Evolutionary conservation across 2,329 filamentous ascomycete genomes (phyloP), one percentile per base, ranked within the genome.

Genomic region (Clarireedia sp.): DNA sequence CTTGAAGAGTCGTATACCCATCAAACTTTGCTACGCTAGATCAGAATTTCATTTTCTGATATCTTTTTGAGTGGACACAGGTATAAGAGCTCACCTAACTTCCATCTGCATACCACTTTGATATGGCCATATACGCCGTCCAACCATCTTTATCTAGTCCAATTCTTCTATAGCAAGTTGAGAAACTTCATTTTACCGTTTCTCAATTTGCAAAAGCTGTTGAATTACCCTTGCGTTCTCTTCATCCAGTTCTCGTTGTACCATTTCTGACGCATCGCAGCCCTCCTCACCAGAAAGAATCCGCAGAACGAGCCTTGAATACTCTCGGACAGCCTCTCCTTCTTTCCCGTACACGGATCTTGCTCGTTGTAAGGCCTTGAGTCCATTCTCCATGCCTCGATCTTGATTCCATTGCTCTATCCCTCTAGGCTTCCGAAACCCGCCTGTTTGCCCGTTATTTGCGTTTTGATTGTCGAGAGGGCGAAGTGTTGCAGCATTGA

Each of bases 271-370:
- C 7, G 71, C 66, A 24, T 74, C 69, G 3, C 53, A 48, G 2
- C 54, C 59, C 2, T 60, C 50, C 14, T 64, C 65, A 9, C 63
- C 59, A 8, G 69, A 69, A 21, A 82, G 70, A 36, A 82, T 68
- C 55, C 76, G 72, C 48, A 77, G 63, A 17, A 85, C 74, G 21
- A 85, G 70, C 58, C 80, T 78, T 47, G 76, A 78, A 63, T 82
- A 86, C 67, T 85, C 82, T 51, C 78, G 72, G 29, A 86, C 72
- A 4, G 74, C 82, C 61, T 84, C 80, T 29, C 80, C 80, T 56
- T 78, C 77, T 60, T 78, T 75, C n/a, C 76, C 74, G 1, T 75
- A 73, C 29, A 74, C 73, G 33, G 72, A 71, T 56, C 78, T 73
- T 36, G 78, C 77, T 53, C 69, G 73, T 43, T 76, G 75, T 56